These are phyloP conservation scores for Pneumocystis murina DNA, from an alignment of 1,139 yeast genomes.

Conservation along the genomic window DNA sequence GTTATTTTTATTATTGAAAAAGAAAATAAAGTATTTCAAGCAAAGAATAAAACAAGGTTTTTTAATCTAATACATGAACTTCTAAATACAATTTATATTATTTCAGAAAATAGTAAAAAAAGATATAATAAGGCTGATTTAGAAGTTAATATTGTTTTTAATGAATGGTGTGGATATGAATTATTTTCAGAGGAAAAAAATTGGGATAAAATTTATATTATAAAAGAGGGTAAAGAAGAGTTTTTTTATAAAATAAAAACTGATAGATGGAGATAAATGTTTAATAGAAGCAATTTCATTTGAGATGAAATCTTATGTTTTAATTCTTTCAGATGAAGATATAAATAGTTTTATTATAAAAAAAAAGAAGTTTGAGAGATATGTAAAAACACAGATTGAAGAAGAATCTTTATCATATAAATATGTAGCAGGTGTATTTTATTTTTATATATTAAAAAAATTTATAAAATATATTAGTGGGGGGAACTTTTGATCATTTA, in stretches of 20 bases:
- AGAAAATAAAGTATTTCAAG: too few relatives aligned
- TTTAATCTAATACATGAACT: neutral
- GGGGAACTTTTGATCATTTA: constrained; percentile 94
- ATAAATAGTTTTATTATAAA: too few relatives aligned
- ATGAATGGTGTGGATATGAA: neutral
- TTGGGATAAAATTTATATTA: neutral
- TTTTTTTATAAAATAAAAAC: too few relatives aligned
- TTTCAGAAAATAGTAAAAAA: neutral
- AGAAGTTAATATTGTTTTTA: neutral
- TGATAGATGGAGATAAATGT: too few relatives aligned
- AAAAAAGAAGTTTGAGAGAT: too few relatives aligned
- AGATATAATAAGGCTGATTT: neutral
- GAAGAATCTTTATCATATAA: too few relatives aligned
- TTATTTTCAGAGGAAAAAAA: neutral
- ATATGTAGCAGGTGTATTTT: too few relatives aligned
- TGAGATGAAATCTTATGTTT: too few relatives aligned
- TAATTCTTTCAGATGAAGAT: too few relatives aligned
- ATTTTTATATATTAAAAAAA: neutral
- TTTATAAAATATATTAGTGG: constrained; percentile 29
- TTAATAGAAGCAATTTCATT: too few relatives aligned
- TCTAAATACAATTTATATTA: neutral
- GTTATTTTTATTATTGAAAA: too few relatives aligned
- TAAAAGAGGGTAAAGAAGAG: neutral
- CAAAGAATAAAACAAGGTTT: neutral
- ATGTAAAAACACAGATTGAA: too few relatives aligned